Conservation (phyloP, 2,329 filamentous ascomycete species). For the Truncatella angustata region DNA sequence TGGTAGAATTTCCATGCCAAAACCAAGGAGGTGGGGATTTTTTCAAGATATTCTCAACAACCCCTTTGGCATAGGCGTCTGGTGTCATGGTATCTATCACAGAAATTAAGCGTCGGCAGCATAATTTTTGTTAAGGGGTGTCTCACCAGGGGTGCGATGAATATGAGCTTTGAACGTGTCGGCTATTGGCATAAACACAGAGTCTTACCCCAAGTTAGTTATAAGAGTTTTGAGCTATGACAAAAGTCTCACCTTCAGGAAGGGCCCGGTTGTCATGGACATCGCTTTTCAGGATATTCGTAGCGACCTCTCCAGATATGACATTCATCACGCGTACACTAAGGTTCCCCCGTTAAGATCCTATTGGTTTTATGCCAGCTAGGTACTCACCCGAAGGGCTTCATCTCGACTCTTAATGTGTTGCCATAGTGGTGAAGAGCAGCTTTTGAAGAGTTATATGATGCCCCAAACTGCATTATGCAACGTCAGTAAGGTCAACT, state of each 20-base stretch:
- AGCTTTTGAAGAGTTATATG: slow-evolving; percentile 25
- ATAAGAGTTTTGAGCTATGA: background rate
- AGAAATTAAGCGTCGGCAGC: background rate
- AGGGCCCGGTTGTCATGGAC: slow-evolving; percentile 14
- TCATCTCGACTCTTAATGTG: slow-evolving; percentile 22
- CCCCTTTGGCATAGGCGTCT: slow-evolving; percentile 17
- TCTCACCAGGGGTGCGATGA: slow-evolving; percentile 17
- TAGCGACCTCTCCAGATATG: slow-evolving; percentile 25
- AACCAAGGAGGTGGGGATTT: slow-evolving; percentile 19
- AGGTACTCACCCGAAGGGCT: slow-evolving; percentile 17
- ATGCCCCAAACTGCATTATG: slow-evolving; percentile 25
- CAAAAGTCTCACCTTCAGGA: slow-evolving; percentile 16
- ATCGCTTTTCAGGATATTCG: slow-evolving; percentile 25
- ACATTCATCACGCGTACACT: slow-evolving; percentile 5
- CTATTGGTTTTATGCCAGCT: background rate
- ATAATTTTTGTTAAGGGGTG: background rate
- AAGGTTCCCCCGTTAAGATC: too few species aligned
- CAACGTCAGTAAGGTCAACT: too few species aligned
- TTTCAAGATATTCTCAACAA: slow-evolving; percentile 18
- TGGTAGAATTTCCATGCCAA: slow-evolving; percentile 18
- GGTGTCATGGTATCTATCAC: slow-evolving; percentile 13
- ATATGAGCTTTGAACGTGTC: slow-evolving; percentile 20
- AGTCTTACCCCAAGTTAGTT: slow-evolving; percentile 14
- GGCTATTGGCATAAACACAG: slow-evolving; percentile 17
- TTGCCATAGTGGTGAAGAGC: slow-evolving; percentile 21